Evolutionary conservation across 2,329 filamentous ascomycete species (phyloP), one percentile per base, ranked within the genome.

Genomic region (Madurella mycetomatis): DNA sequence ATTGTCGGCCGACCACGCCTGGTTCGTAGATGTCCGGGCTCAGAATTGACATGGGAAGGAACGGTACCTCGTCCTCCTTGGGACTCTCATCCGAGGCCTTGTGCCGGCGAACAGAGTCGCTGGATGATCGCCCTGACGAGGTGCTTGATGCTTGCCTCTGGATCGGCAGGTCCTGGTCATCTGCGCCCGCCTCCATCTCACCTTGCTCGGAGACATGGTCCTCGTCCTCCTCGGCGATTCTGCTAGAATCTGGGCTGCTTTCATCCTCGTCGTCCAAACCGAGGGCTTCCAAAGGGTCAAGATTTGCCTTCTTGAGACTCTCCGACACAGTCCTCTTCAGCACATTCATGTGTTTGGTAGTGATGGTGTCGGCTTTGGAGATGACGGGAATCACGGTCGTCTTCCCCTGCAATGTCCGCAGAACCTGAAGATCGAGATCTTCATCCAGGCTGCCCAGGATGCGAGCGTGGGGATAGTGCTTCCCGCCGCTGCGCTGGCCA

Each of bases 351-450:
- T 99, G 94, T 50, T 88, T 87, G 0, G 88, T 86, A n/a, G 94
- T 97, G 64, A 97, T 88, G 13, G 92, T 96, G 69, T 99, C 94
- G 40, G 94, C 92, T 73, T 99, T 99, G 68, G 91, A 88, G 66
- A 99, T 92, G 55, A 99, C 86, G 0, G 94, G 94, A 45, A 99
- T 90, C 55, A 97, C 90, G 0, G 90, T 95, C 0, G 94, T 97
- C 78, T 96, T 96, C 64, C 89, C 88, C 69, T 95, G 86, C 30
- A 99, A 81, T 15, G 87, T 88, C 46, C 88, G 88, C 65, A 99
- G 79, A 54, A 96, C 88, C 67, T 96, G 91, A 19, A 99, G 75
- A 67, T 99, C 94, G 9, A 99, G 80, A 61, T 90, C 88, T 61
- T 95, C 87, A 64, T 97, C 92, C 13, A 97, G 77, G 18, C 85